Base-by-base conservation (phyloP, 2,329 filamentous ascomycete genomes). In the Claviceps spartinae region DNA sequence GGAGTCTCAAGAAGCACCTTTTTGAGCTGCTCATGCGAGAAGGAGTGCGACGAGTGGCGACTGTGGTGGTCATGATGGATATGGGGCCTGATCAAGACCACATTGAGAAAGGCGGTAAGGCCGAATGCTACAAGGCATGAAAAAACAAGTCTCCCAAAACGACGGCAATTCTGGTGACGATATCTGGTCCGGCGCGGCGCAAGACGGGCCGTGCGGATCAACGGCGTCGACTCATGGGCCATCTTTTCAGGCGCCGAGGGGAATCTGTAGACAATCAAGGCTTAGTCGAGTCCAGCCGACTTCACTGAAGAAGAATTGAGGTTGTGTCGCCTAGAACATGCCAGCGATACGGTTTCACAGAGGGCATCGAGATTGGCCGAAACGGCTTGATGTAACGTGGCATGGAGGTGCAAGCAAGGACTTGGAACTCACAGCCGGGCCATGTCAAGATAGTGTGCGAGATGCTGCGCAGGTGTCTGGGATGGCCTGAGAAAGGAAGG, bases 141-240 rank as follows among this genome's bases (percentile, higher is more conserved):
- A 48, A 79, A 69, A 22, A 77, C 73, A 52, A 86, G 71, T 43
- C 80, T 84, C 63, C 81, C 86, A 65, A 85, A 79, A 53, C 82
- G 79, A 49, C 83, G 81, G 46, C 82, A 64, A 30, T 75, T 76
- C 57, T 77, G 72, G 58, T 85, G 80, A 45, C 71, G 71, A 60
- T 82, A 82, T 58, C 81, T 72, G 56, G 67, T 72, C 59, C 72
- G 71, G 54, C 72, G 70, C 55, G 76, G 65, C 54, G 72, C 72
- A 58, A 83, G 71, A 18, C 63, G 74, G 54, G 86, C 78, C 49
- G 77, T 81, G 60, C 81, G 74, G 55, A 88, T 76, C 59, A 88
- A 74, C 53, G 85, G 84, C 49, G 82, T 85, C 52, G 71, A 72
- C 70, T 88, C 83, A 64, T 54, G 59, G 51, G 64, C 57, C 67